phyloP scores from a whole-genome alignment of 176 grass and related monocot species.

The Lolium perenne region DNA sequence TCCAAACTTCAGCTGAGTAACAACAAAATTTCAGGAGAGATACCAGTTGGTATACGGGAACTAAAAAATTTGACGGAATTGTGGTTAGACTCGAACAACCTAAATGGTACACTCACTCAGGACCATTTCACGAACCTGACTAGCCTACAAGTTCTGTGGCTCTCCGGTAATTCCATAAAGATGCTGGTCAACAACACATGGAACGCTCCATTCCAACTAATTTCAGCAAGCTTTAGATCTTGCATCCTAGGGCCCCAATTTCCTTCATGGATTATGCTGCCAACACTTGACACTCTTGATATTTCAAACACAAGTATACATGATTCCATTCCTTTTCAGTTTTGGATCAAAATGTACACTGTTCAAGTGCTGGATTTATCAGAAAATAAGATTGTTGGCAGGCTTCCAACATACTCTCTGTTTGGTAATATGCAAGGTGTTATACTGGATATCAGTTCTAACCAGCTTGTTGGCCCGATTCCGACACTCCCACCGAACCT shows the following conservation, averaged over 20 bases:
- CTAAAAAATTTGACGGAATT: not conserved
- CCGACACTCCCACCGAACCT: not conserved
- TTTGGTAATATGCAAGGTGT: not conserved
- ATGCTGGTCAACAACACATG: not conserved
- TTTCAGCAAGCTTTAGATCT: not conserved
- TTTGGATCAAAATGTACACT: not conserved
- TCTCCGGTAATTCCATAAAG: not conserved
- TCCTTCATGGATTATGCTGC: not conserved
- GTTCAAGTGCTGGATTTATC: not conserved
- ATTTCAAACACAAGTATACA: slow-evolving; percentile 15
- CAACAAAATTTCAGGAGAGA: slow-evolving; percentile 26
- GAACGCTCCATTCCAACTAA: not conserved
- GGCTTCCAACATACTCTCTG: not conserved
- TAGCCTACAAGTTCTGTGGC: not conserved
- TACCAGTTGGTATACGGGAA: slow-evolving; percentile 28
- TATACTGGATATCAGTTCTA: not conserved
- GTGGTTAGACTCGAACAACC: slow-evolving; percentile 7
- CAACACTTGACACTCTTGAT: not conserved
- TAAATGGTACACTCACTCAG: slow-evolving; percentile 38
- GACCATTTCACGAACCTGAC: slow-evolving; percentile 29
- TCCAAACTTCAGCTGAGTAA: not conserved
- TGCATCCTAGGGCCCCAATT: not conserved
- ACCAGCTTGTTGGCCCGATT: not conserved
- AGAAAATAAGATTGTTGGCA: not conserved
- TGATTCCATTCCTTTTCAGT: not conserved